Evolutionary conservation across 768 basidiomycete genomes (phyloP), one percentile per base, ranked within the genome.

Genomic region (Butyriboletus loyo): DNA sequence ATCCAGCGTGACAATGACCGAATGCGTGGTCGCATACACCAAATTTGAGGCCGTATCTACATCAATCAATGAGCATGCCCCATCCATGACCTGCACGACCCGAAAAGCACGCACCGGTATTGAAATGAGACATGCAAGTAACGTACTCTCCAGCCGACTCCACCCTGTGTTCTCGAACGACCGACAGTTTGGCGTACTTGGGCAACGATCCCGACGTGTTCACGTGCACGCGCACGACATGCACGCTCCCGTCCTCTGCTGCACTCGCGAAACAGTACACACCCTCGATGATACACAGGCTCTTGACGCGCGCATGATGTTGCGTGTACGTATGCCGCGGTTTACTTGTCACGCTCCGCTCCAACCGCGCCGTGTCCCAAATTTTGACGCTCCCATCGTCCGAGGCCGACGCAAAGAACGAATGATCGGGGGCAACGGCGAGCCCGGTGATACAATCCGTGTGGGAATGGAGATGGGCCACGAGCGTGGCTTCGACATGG

Each of bases 301-400:
- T 72, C 51, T 83, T 82, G 37, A 87, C 73, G 17, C 79, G 77
- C 0, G 88, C 86, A 60, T 91, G 84, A 60, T 87, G 83, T 44
- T 85, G 80, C n/a, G 75, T 73, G 64, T 87, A 86, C 2, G 85
- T 86, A 63, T 87, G 79, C 57, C 87, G 67, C 49, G 83, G 84
- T 74, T 91, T 91, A 66, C 88, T 87, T 21, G 94, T 92, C 17
- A 97, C 91, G 68, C 93, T 98, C 51, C 95, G 80, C 65, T 98
- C 96, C 40, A 98, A 76, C n/a, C 93, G 78, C 8, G 91, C 89
- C 1, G 93, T 88, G 58, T 92, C 89, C 93, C 93, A 97, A 37
- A 90, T 78, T 67, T 93, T 95, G 64, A 95, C 85, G 0, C 90
- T 94, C 73, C 90, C 91, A 69, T 98, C 96, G 56, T 98, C 86